Percentiles rank a stretch among this genome's conserved stretches.
phyloP scores from a whole-genome alignment of 108 stramenopile species.

The Skeletonema potamos region DNA sequence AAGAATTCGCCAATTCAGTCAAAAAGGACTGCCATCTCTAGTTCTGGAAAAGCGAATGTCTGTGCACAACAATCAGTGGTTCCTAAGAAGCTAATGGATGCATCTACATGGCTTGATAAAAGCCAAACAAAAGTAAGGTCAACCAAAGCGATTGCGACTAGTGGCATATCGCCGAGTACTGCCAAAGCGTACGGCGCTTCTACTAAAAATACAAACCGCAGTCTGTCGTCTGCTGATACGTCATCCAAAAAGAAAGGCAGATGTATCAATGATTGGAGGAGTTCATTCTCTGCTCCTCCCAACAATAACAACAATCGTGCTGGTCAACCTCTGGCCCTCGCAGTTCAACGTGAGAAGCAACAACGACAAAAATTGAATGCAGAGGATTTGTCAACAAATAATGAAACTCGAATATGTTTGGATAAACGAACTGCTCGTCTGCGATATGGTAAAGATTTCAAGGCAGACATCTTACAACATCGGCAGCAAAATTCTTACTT shows the following conservation, averaged over 20 bases:
- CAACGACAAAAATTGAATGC: conserved; percentile 1
- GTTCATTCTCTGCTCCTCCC: background rate
- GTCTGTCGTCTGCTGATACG: background rate
- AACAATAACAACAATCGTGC: background rate
- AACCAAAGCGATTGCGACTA: background rate
- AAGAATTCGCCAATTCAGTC: background rate
- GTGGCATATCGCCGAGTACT: background rate
- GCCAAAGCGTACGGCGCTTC: background rate
- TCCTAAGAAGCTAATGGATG: background rate
- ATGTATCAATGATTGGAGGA: background rate
- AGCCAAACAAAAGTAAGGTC: background rate
- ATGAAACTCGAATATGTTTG: conserved; percentile 7
- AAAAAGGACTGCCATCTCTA: background rate
- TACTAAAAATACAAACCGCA: background rate
- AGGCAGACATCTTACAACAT: conserved; percentile 30
- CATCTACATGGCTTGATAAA: background rate
- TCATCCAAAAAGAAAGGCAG: background rate
- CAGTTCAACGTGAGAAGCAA: conserved; percentile 14
- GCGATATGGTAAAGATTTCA: conserved; percentile 41
- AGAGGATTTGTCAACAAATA: conserved; percentile 22
- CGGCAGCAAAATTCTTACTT: conserved; percentile 17
- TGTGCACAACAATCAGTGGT: background rate
- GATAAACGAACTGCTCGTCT: conserved; percentile 60
- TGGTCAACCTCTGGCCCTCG: background rate
- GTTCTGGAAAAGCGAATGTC: too few relatives aligned